Conservation (phyloP, 345 rosid genomes). For the Raphanus raphanistrum region DNA sequence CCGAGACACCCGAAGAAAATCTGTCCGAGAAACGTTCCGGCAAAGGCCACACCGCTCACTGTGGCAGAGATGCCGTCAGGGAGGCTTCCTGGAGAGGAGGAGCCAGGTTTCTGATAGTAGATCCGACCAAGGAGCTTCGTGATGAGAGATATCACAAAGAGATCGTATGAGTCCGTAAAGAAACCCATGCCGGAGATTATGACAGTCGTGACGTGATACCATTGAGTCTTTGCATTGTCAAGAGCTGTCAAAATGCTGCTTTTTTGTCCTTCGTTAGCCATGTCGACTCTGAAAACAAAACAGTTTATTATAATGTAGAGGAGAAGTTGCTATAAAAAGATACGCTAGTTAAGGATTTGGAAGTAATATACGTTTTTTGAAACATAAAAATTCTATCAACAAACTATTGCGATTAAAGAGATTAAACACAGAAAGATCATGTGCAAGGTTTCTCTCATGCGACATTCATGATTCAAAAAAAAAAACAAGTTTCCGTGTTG, state of each 20-base stretch:
- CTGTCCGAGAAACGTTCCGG: constrained; percentile 74
- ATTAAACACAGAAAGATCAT: constrained; percentile 26
- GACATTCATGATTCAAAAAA: constrained; percentile 17
- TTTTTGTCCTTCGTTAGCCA: constrained; percentile 51
- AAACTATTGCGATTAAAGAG: neutral
- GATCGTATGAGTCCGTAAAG: constrained; percentile 81
- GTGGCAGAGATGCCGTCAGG: constrained; percentile 62
- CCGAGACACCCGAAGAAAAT: constrained; percentile 86
- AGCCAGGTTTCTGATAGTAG: constrained; percentile 54
- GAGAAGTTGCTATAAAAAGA: neutral
- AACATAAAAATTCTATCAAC: neutral
- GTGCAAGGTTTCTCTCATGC: constrained; percentile 21
- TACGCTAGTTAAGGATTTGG: neutral
- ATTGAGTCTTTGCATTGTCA: constrained; percentile 59
- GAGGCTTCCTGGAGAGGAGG: constrained; percentile 52
- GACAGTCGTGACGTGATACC: constrained; percentile 61
- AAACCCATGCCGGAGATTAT: constrained; percentile 85
- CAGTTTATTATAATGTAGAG: constrained; percentile 7
- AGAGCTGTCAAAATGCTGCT: constrained; percentile 56
- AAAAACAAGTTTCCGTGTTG: constrained; percentile 27
- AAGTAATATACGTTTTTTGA: neutral
- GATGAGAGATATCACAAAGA: constrained; percentile 71
- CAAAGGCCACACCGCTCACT: constrained; percentile 73
- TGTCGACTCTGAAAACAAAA: constrained; percentile 23
- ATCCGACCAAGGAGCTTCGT: constrained; percentile 75